These are phyloP conservation scores for Stachybotrys echinatus DNA, from an alignment of 2,329 filamentous ascomycete species.

Conservation along the genomic window DNA sequence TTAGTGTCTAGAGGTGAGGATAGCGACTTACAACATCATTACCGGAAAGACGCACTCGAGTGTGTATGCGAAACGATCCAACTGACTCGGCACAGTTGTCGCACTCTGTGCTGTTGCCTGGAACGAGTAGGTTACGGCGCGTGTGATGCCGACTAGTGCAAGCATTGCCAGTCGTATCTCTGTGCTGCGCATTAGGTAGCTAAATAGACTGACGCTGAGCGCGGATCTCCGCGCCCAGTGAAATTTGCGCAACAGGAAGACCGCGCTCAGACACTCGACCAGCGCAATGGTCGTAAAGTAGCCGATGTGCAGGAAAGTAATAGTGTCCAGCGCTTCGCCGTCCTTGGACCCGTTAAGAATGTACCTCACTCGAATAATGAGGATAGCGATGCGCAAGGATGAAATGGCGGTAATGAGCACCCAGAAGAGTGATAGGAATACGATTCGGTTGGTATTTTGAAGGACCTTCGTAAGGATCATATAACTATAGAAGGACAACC, in stretches of 20 bases:
- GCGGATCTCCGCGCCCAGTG: slow-evolving; percentile 15
- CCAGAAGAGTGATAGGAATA: slow-evolving; percentile 51
- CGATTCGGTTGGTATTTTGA: slow-evolving; percentile 29
- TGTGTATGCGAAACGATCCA: slow-evolving; percentile 31
- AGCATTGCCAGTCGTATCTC: slow-evolving; percentile 28
- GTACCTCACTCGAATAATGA: slow-evolving; percentile 20
- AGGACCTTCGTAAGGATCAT: slow-evolving; percentile 47
- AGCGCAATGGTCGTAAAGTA: slow-evolving; percentile 33
- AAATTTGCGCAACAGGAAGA: slow-evolving; percentile 28
- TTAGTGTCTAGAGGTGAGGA: not conserved
- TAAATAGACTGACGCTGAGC: slow-evolving; percentile 18
- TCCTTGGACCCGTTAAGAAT: slow-evolving; percentile 17
- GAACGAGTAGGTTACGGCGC: slow-evolving; percentile 30
- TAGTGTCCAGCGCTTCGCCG: slow-evolving; percentile 17
- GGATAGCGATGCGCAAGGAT: slow-evolving; percentile 38
- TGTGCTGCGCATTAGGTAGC: slow-evolving; percentile 27
- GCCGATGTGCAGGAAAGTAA: slow-evolving; percentile 33
- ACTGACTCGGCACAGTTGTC: slow-evolving; percentile 21
- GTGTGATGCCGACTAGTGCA: slow-evolving; percentile 25
- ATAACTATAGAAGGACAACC: slow-evolving; percentile 43
- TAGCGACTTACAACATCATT: slow-evolving; percentile 26
- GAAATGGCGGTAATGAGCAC: slow-evolving; percentile 48
- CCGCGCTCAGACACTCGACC: slow-evolving; percentile 27
- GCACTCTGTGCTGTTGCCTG: slow-evolving; percentile 25
- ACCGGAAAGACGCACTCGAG: slow-evolving; percentile 31